Conservation (phyloP, 2,329 filamentous ascomycete genomes). For the Gaeumannomyces tritici region DNA sequence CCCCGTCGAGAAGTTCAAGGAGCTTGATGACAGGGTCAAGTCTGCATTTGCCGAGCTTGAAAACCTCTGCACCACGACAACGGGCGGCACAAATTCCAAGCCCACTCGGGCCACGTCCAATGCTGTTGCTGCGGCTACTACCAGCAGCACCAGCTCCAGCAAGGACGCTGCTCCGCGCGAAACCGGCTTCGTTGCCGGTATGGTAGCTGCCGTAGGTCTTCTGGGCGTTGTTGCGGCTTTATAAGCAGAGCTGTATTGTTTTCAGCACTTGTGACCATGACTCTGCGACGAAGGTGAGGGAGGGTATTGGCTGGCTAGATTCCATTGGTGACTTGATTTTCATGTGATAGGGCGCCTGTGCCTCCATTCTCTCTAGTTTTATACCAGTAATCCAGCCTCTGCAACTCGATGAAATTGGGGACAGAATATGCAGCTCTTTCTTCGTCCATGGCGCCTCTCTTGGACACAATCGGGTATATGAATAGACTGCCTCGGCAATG, state of each 20-base stretch:
- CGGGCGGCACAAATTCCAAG: background rate
- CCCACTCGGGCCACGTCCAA: background rate
- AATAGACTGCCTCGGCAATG: background rate
- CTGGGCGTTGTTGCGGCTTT: constrained; percentile 15
- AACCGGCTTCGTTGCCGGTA: constrained; percentile 14
- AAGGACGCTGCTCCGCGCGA: constrained; percentile 10
- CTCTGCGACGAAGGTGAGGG: background rate
- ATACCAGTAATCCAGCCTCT: background rate
- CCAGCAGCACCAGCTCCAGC: background rate
- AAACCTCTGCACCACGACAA: background rate
- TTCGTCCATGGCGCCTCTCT: too few species aligned
- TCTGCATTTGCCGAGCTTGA: background rate
- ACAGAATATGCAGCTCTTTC: too few species aligned
- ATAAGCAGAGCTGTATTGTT: constrained; percentile 6
- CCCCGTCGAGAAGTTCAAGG: background rate
- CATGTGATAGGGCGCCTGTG: background rate
- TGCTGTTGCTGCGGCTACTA: background rate
- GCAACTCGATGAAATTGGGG: too few species aligned
- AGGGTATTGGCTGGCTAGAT: too few species aligned
- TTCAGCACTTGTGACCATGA: background rate
- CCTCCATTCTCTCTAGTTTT: background rate
- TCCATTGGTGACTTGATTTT: background rate
- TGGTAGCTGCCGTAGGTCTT: constrained; percentile 14
- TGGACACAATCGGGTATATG: too few species aligned
- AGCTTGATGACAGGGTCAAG: background rate